Percentiles rank a stretch among this genome's conserved stretches.
Evolutionary conservation across 1,139 yeast genomes (phyloP).

Genomic region (Taiozyma onychis): DNA sequence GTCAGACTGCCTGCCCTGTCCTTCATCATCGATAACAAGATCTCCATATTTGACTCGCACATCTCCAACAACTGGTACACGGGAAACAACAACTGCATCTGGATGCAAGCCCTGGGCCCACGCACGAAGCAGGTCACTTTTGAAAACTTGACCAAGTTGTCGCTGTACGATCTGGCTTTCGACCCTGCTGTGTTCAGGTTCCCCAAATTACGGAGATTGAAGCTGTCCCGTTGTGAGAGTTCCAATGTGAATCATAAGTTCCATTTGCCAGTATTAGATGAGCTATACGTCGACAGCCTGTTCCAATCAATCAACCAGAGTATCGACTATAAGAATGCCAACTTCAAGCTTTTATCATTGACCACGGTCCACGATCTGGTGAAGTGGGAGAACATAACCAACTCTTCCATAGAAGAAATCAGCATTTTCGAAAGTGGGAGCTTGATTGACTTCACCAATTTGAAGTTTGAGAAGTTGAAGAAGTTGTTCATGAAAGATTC

Average conservation of each 20-base stretch:
- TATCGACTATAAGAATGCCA: conserved; percentile 5
- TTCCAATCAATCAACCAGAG: conserved; percentile 6
- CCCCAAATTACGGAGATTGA: conserved; percentile 4
- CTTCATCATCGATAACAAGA: conserved; percentile 1
- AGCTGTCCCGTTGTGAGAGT: conserved; percentile 5
- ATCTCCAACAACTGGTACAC: conserved; percentile 3
- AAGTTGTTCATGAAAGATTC: conserved; percentile 8
- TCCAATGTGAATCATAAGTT: background rate
- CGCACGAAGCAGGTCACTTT: conserved; percentile 6
- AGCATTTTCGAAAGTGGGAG: conserved; percentile 5
- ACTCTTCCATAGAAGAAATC: conserved; percentile 1
- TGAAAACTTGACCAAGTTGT: conserved; percentile 5
- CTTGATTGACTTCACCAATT: conserved; percentile 2
- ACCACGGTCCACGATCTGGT: conserved; percentile 4
- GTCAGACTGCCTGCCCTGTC: conserved; percentile 1
- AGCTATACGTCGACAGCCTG: conserved; percentile 1
- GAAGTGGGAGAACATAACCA: conserved; percentile 4
- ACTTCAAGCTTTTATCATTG: conserved; percentile 1
- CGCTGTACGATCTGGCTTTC: conserved; percentile 3
- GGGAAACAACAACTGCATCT: background rate
- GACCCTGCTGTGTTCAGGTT: conserved; percentile 8
- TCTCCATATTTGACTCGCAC: conserved; percentile 8
- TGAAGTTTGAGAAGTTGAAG: background rate
- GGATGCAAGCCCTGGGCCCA: conserved; percentile 6
- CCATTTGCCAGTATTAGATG: conserved; percentile 3